phyloP scores from a whole-genome alignment of 257 asterid genomes.

The Solanum lycopersicoides region DNA sequence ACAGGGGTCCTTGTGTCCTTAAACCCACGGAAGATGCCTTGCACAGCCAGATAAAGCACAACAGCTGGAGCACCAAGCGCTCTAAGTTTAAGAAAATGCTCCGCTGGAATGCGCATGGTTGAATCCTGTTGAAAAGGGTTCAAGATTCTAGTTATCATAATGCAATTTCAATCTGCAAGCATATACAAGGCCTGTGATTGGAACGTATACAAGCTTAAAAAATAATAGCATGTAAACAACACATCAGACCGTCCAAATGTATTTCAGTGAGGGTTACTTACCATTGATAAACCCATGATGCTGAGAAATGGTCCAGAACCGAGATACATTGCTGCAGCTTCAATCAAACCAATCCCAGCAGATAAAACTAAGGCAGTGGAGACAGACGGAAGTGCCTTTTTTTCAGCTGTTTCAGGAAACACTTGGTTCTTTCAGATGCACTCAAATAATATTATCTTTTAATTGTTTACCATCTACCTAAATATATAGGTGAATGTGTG shows the following conservation, averaged over 20 bases:
- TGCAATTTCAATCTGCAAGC: background rate
- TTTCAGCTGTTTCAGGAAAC: slow-evolving; percentile 15
- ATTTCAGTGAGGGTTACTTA: background rate
- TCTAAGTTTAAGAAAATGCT: slow-evolving; percentile 32
- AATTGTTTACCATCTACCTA: background rate
- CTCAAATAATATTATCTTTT: background rate
- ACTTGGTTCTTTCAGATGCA: background rate
- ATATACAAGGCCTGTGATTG: background rate
- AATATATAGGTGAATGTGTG: background rate
- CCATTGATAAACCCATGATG: slow-evolving; percentile 32
- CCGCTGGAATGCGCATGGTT: slow-evolving; percentile 26
- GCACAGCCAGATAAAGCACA: slow-evolving; percentile 30
- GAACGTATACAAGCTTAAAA: background rate
- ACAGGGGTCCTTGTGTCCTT: slow-evolving; percentile 34
- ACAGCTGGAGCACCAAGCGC: slow-evolving; percentile 46
- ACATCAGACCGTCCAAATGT: background rate
- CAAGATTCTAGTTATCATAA: background rate
- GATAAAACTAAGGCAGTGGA: slow-evolving; percentile 33
- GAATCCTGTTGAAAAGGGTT: slow-evolving; percentile 19
- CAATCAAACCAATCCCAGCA: slow-evolving; percentile 25
- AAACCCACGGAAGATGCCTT: slow-evolving; percentile 38
- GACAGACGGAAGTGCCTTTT: slow-evolving; percentile 27
- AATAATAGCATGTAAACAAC: background rate
- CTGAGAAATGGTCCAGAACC: slow-evolving; percentile 31
- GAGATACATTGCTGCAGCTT: slow-evolving; percentile 31